Evolutionary conservation across 441 rosid species (phyloP), one percentile per base, ranked within the genome.

Genomic region (Pelargonium fulgidum): DNA sequence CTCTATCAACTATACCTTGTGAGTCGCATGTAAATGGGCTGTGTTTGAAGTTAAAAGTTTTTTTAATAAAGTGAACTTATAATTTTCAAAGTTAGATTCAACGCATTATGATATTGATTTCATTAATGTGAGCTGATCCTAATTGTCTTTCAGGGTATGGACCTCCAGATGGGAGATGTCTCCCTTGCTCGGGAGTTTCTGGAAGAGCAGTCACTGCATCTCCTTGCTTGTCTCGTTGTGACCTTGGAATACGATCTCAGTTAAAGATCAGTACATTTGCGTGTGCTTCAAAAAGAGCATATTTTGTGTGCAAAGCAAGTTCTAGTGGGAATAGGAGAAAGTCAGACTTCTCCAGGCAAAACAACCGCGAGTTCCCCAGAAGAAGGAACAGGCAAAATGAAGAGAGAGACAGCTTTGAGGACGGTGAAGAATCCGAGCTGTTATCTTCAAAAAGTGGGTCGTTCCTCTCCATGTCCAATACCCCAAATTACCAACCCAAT

Each of bases 281-380:
- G 72, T 80, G 67, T 67, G 47, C 72, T 69, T 61, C 79, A 44
- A 73, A 62, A 73, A 78, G 70, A 69, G 69, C 62, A 64, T 80
- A 83, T 22, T 80, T 85, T 29, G 81, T 78, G n/a, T 88, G 95
- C 81, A 80, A 63, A 76, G 86, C 88, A 68, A 85, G 81, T 75
- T 76, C 86, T 72, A 79, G 81, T 72, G 81, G 85, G 71, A 84
- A 84, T 33, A 76, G 85, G 81, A 86, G 89, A 81, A 88, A 86
- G 77, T 83, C 86, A 1, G 93, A 88, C 79, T 84, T 85, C 76
- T 77, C 83, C 7, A 85, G 84, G 74, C 86, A 76, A 72, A 82
- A 66, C 66, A 88, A 71, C 67, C 81, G 86, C 76, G 82, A 86
- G 20, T 61, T 70, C 45, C 82, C 78, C 73, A 89, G 86, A 29